Percentiles rank a stretch among this genome's conserved stretches.
Conservation (phyloP, 2,329 filamentous ascomycete genomes). For the Pyricularia sp. region DNA sequence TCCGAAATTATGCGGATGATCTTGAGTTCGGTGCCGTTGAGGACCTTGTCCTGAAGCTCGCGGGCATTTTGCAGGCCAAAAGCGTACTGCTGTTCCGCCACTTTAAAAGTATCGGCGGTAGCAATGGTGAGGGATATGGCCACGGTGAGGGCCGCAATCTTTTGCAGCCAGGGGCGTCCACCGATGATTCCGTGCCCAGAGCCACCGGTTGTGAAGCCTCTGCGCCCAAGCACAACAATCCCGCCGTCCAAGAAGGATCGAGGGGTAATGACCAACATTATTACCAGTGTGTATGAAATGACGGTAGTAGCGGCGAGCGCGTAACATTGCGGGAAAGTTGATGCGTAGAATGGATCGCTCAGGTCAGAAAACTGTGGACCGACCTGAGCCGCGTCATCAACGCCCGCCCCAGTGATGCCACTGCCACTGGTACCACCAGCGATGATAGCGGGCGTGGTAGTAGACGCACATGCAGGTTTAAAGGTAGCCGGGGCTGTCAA, state of each 20-base stretch:
- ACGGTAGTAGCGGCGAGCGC: constrained; percentile 85
- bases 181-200: constrained; percentile 73
- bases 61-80: constrained; percentile 68
- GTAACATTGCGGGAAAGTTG: constrained; percentile 84
- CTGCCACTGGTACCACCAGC: constrained; percentile 10
- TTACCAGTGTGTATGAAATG: constrained; percentile 80
- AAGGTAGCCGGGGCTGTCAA: constrained; percentile 47
- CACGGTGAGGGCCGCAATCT: constrained; percentile 60
- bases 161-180: constrained; percentile 86
- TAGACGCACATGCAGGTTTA: constrained; percentile 39
- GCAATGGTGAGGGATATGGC: constrained; percentile 85
- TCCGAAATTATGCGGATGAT: constrained; percentile 88
- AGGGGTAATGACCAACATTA: constrained; percentile 91
- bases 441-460: constrained; percentile 25
- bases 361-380: constrained; percentile 46
- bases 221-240: constrained; percentile 64
- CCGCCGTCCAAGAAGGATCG: constrained; percentile 83
- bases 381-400: constrained; percentile 13
- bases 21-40: constrained; percentile 75
- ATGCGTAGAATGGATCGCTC: constrained; percentile 83
- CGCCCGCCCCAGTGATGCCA: constrained; percentile 21
- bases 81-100: constrained; percentile 70
- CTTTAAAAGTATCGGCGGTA: constrained; percentile 77
- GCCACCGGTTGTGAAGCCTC: constrained; percentile 75
- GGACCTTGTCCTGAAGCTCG: constrained; percentile 62